Evolutionary conservation across 192 early-diverging fungal species (phyloP), one percentile per base, ranked within the genome.

Genomic region (Phycomyces nitens): DNA sequence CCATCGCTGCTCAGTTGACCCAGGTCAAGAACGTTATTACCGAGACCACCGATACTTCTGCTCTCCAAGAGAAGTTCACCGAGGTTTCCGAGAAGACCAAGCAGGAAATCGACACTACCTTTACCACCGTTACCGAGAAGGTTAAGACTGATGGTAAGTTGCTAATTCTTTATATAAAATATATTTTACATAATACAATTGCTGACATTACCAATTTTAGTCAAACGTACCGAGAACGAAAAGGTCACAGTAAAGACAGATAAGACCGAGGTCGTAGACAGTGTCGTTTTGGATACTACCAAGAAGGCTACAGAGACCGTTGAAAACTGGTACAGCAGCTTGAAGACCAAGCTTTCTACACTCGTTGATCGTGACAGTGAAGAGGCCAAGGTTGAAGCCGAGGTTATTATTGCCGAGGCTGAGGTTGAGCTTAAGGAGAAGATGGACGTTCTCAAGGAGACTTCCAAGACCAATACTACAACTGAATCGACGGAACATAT

Each of bases 11-110:
- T 6, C 60, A 62, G 39, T 52, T 62, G 18, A 52, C 24, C 20
- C 26, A 62, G 20, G 47, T 62, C 18, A 62, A 62, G 60, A 62
- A n/a, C 24, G 49, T 62, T 34, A 49, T 62, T 2, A 50, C 44
- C 14, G 52, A n/a, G 14, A 52, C 60, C 23, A 20, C 18, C 22
- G 39, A 44, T 52, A 49, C 16, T 52, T 52, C 60, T 27, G 44
- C 49, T 7, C 29, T 49, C 11, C 29, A 27, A 9, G 24, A 62
- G 23, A 62, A 52, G 29, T 12, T 62, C 5, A n/a, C 39, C 1
- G 24, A 34, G n/a, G 34, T 62, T 1, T 38, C 47, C 21, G 22
- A 52, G 18, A 38, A 15, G 20, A 52, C 60, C 9, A 50, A 62
- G 14, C 12, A 20, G n/a, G 52, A 50, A 12, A 49, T 62, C 38